A percentile compares a stretch with the other conserved stretches of the same genome.
Conservation (phyloP, 2,329 filamentous ascomycete species). For the Rachicladosporium sp. region DNA sequence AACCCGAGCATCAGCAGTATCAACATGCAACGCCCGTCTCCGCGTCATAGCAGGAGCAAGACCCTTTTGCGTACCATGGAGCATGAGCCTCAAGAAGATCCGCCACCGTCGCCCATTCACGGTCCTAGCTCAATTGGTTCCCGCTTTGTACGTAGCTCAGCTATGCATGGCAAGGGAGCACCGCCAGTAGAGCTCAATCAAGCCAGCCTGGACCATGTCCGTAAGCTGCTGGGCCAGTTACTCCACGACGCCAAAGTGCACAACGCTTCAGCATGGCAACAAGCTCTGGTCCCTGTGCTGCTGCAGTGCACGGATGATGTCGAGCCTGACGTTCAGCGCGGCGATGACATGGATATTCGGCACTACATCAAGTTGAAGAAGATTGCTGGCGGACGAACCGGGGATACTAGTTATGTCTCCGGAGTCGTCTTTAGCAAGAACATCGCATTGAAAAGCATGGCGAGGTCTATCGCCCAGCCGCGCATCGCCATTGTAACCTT, state of each 20-base stretch:
- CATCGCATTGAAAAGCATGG: conserved; percentile 90
- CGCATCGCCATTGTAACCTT: conserved; percentile 90
- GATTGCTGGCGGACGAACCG: conserved; percentile 77
- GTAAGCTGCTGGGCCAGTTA: conserved; percentile 71
- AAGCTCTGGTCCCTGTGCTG: conserved; percentile 77
- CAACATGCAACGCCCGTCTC: conserved; percentile 57
- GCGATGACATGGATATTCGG: conserved; percentile 92
- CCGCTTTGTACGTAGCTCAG: conserved; percentile 58
- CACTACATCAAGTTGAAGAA: conserved; percentile 98
- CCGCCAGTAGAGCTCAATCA: conserved; percentile 75
- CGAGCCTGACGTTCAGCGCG: conserved; percentile 76
- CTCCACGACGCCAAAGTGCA: conserved; percentile 64
- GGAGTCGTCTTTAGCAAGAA: conserved; percentile 98
- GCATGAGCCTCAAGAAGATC: conserved; percentile 6
- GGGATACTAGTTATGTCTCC: conserved; percentile 91
- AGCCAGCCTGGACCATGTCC: conserved; percentile 79
- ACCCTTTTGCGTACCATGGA: conserved; percentile 36
- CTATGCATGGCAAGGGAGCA: conserved; percentile 61
- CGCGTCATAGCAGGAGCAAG: conserved; percentile 48
- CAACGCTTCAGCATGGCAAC: conserved; percentile 71
- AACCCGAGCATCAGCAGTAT: conserved; percentile 78
- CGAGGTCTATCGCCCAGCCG: conserved; percentile 70
- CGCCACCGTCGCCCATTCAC: conserved; percentile 9
- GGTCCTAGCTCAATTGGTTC: conserved; percentile 11
- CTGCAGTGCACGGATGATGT: conserved; percentile 88